These are phyloP conservation scores for Cercospora beticola DNA, from an alignment of 2,329 filamentous ascomycete genomes.

Conservation along the genomic window DNA sequence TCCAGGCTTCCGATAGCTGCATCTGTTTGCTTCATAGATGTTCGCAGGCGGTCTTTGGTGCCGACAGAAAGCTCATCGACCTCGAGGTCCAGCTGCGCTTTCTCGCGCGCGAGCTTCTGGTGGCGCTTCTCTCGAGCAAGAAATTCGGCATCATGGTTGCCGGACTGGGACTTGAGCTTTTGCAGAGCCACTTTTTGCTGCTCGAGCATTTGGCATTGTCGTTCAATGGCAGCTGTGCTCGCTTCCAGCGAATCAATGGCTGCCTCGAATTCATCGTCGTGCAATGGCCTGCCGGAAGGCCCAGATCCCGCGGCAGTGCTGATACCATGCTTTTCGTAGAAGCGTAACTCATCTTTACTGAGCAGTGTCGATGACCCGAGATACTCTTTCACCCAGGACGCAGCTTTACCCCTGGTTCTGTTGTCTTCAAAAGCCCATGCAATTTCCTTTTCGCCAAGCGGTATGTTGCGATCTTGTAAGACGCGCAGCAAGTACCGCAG, in stretches of 20 bases:
- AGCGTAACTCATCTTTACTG: conserved; percentile 50
- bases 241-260: conserved; percentile 64
- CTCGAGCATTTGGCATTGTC: conserved; percentile 62
- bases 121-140: conserved; percentile 18
- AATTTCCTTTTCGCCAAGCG: conserved; percentile 48
- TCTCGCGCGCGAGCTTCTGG: conserved; percentile 40
- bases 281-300: conserved; percentile 47
- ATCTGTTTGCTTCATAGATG: conserved; percentile 51
- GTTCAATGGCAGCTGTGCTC: conserved; percentile 64
- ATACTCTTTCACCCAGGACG: conserved; percentile 50
- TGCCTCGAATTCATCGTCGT: conserved; percentile 59
- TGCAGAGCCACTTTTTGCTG: conserved; percentile 63
- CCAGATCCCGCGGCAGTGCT: background rate
- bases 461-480: conserved; percentile 47
- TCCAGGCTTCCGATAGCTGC: conserved; percentile 49
- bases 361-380: conserved; percentile 48
- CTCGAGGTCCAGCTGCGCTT: conserved; percentile 44
- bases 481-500: conserved; percentile 46
- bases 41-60: conserved; percentile 37
- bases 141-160: background rate
- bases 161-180: conserved; percentile 49
- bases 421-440: conserved; percentile 49
- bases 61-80: conserved; percentile 35
- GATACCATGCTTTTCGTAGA: conserved; percentile 39
- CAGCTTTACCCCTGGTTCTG: conserved; percentile 43